Base-by-base conservation (phyloP, 805 yeast genomes). In the Kazachstania viticola region DNA sequence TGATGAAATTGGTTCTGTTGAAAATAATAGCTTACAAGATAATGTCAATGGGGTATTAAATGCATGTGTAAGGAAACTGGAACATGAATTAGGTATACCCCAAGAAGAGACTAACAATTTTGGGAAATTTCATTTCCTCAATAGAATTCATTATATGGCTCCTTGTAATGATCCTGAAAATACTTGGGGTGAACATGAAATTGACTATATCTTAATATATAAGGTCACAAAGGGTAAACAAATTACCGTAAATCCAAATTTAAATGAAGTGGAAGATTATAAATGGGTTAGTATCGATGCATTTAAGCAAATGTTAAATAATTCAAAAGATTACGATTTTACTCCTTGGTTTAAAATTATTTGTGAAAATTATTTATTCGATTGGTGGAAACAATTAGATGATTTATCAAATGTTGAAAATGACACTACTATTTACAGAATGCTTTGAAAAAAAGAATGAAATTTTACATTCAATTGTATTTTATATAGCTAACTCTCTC, bases 261-360 rank as follows among this genome's bases (percentile, higher is more conserved):
- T 75, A 18, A 91, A 87, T 52, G 99, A 91, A 56, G 95, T 88
- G 30, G 75, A 75, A 51, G 95, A 80, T 51, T 60, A 62, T 47
- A 71, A 65, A 48, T 91, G 81, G 60, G 97, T 91, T 16, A 61
- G 74, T 21, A 69, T 69, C 17, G 60, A 61, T 1, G 79, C 80
- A 45, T 67, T 91, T 46, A 72, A 75, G 53, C 60, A 54, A 14
- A 83, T 91, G 95, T 81, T 91, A 56, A 44, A 67, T 15, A 83
- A 87, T 53, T 46, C 61, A 14, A 28, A 27, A 28, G 35, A 49
- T n/a, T 65, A 80, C 39, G 65, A 72, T 9, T 91, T 91, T 61
- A 91, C 99, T 4, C 99, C 99, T 4, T 91, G 99, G 99, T 91
- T 91, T 65, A 84, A 83, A 59, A 71, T 91, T 42, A 91, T 91